These are phyloP conservation scores for Vaccinium myrtillus DNA, from an alignment of 148 eudicot genomes.

Conservation along the genomic window DNA sequence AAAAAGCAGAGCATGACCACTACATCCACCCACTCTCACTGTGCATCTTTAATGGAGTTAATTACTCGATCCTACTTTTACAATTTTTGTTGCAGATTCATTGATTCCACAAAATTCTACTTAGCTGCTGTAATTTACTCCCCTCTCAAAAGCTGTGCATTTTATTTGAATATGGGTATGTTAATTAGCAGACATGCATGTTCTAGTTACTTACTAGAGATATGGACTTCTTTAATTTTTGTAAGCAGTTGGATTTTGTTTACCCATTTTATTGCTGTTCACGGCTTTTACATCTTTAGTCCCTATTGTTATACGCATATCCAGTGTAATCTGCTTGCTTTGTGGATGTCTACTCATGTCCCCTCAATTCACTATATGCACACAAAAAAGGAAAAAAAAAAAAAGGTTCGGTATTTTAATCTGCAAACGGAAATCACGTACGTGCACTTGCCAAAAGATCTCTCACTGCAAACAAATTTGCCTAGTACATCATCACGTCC, in stretches of 20 bases:
- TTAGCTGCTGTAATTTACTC: background rate
- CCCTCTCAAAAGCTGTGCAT: conserved; percentile 7
- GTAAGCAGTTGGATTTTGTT: background rate
- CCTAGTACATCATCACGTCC: too few species aligned
- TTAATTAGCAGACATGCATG: background rate
- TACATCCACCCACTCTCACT: background rate
- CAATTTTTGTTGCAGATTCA: background rate
- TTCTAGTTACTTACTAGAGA: background rate
- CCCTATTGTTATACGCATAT: too few species aligned
- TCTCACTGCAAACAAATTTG: too few species aligned
- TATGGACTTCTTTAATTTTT: background rate
- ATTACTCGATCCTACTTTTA: background rate
- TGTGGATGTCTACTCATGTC: too few species aligned
- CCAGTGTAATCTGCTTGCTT: too few species aligned
- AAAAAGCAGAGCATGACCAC: conserved; percentile 1
- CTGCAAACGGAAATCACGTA: background rate
- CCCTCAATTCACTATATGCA: background rate
- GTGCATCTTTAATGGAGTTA: background rate
- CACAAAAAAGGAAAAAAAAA: too few species aligned
- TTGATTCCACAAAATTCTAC: background rate
- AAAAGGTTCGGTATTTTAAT: too few species aligned
- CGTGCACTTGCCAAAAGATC: too few species aligned
- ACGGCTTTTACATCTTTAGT: too few species aligned
- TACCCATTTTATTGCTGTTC: too few species aligned
- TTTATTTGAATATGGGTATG: background rate